Percentiles rank a stretch among this genome's conserved stretches.
These are phyloP conservation scores for Creolimax fragrantissima DNA, from an alignment of 78 protist species.

Conservation along the genomic window DNA sequence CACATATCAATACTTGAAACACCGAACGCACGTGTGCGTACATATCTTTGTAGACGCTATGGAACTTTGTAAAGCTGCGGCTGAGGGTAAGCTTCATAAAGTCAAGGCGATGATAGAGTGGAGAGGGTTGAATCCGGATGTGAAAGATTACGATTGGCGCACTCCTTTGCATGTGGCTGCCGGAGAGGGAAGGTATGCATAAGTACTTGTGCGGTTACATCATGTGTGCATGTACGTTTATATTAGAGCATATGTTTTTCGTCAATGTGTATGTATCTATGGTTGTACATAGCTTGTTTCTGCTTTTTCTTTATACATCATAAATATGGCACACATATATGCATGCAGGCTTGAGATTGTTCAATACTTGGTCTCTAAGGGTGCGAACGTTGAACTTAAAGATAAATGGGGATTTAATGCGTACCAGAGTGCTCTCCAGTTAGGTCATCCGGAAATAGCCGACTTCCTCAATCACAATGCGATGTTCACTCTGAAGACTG, in stretches of 20 bases:
- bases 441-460: conserved; percentile 6
- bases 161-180: conserved; percentile 19
- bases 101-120: conserved; percentile 8
- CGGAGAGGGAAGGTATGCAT: background rate
- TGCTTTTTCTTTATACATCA: no score
- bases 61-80: background rate
- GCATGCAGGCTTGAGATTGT: background rate
- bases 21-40: no score
- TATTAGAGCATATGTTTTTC: no score
- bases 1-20: no score
- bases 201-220: background rate
- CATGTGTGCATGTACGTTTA: background rate
- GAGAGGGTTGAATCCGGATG: background rate
- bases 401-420: conserved; percentile 19
- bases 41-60: no score
- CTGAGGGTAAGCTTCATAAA: background rate
- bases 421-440: background rate
- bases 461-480: conserved; percentile 20
- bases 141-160: background rate
- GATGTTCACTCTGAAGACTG: background rate
- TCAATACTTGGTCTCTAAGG: background rate
- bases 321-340: no score
- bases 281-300: no score
- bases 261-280: no score
- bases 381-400: background rate